Percentiles rank a stretch among this genome's conserved stretches.
Conservation (phyloP, 306 rosid species). For the Parietaria judaica region DNA sequence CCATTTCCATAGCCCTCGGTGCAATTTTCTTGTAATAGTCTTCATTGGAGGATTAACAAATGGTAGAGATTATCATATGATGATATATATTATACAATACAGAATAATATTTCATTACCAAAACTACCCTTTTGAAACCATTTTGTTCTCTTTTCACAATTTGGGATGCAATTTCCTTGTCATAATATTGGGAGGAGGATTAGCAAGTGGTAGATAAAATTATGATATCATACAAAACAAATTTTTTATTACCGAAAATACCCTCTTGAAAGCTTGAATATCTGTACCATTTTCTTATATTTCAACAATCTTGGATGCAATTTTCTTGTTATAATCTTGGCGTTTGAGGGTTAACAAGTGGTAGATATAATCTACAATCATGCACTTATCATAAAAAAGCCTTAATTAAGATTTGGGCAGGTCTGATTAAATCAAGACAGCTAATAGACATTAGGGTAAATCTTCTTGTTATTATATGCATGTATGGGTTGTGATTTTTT, state of each 20-base stretch:
- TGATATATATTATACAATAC: too few species aligned
- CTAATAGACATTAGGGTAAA: constrained; percentile 59
- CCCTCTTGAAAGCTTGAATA: constrained; percentile 33
- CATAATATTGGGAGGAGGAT: constrained; percentile 37
- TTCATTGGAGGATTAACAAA: too few species aligned
- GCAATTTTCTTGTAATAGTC: constrained; percentile 19
- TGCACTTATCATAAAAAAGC: constrained; percentile 45
- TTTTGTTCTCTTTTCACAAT: too few species aligned
- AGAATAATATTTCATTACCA: too few species aligned
- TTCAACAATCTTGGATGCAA: constrained; percentile 6
- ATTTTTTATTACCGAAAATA: constrained; percentile 31
- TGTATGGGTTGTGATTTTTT: constrained; percentile 30
- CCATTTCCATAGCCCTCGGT: constrained; percentile 17
- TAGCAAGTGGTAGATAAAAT: constrained; percentile 18
- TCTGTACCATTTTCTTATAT: constrained; percentile 29
- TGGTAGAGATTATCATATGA: too few species aligned
- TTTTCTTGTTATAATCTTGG: constrained; percentile 26
- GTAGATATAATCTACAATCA: constrained; percentile 39
- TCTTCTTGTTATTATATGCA: constrained; percentile 44
- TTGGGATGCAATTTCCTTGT: constrained; percentile 4
- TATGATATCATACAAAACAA: constrained; percentile 20
- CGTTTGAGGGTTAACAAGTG: constrained; percentile 22
- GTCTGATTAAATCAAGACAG: constrained; percentile 69
- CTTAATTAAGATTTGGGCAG: constrained; percentile 62
- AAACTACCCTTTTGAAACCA: too few species aligned